Evolutionary conservation across 148 eudicot species (phyloP), one percentile per base, ranked within the genome.

Genomic region (Fagopyrum homotropicum): DNA sequence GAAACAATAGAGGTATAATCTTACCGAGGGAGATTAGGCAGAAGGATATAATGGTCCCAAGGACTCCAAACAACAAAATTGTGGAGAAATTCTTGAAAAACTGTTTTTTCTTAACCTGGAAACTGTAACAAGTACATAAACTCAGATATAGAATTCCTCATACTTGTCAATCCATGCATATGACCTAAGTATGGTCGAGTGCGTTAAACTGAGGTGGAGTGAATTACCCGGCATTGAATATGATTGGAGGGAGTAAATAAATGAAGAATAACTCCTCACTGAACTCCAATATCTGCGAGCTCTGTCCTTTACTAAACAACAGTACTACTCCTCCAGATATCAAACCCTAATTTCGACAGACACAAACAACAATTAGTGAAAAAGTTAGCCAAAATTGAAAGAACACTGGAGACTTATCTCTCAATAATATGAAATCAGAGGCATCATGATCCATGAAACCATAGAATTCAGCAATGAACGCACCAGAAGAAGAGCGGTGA

Each of bases 91-190:
- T 95, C 85, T 87, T 85, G 80, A 95, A 95, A 79, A 95, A 95
- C 63, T 90, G 96, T 75, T 95, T 95, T 82, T 92, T 95, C 90
- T 95, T 95, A 50, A 95, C 99, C 92, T 92, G 96, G 84, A 96
- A 96, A 77, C 99, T 96, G 85, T 46, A 66, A 68, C 72, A 66
- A 12, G 46, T 66, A 66, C 4, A 66, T 3, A 35, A 66, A 40
- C 3, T 66, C 16, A 35, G 7, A 35, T 35, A 40, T 1, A 2
- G 15, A 63, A 35, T n/a, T 17, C 61, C 7, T 19, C 11, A 59
- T 19, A 10, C 63, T 57, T 60, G 43, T 60, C 40, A 60, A 60
- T 26, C 2, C 6, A 15, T 54, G 6, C 59, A 54, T 22, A 54
- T 15, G 17, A 54, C 5, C 15, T 54, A 4, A 54, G n/a, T 54